phyloP scores from a whole-genome alignment of 768 basidiomycete species.

The Pulveroboletus ravenelii region DNA sequence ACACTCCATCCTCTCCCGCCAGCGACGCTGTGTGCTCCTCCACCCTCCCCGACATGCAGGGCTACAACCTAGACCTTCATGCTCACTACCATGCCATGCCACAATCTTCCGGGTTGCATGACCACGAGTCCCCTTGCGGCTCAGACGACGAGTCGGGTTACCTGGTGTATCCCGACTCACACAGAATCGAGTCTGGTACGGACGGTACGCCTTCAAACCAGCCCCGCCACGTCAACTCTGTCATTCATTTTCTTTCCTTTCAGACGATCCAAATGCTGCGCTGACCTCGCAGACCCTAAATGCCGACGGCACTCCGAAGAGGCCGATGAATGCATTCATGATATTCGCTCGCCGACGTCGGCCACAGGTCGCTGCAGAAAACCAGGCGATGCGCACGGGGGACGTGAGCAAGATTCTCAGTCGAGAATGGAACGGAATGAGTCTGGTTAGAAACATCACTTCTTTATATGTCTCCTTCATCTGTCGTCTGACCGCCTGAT shows the following conservation, averaged over 20 bases:
- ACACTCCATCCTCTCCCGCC: not conserved
- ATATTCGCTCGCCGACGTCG: constrained; percentile 80
- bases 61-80: constrained; percentile 18
- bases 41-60: constrained; percentile 25
- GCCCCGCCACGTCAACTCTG: constrained; percentile 8
- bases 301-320: constrained; percentile 81
- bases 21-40: constrained; percentile 3
- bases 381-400: constrained; percentile 86
- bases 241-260: not conserved
- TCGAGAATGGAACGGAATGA: constrained; percentile 83
- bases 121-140: constrained; percentile 49
- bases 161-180: constrained; percentile 29
- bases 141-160: constrained; percentile 50
- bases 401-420: constrained; percentile 86
- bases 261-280: constrained; percentile 40
- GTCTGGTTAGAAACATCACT: constrained; percentile 44
- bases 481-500: constrained; percentile 12
- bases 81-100: constrained; percentile 24
- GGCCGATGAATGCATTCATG: constrained; percentile 94
- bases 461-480: not conserved
- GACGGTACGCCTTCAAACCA: constrained; percentile 38
- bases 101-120: constrained; percentile 32
- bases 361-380: constrained; percentile 81
- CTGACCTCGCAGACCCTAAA: constrained; percentile 79
- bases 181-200: constrained; percentile 39